Base-by-base conservation (phyloP, 1,284 basidiomycete genomes). In the Cutaneotrichosporon sp. region DNA sequence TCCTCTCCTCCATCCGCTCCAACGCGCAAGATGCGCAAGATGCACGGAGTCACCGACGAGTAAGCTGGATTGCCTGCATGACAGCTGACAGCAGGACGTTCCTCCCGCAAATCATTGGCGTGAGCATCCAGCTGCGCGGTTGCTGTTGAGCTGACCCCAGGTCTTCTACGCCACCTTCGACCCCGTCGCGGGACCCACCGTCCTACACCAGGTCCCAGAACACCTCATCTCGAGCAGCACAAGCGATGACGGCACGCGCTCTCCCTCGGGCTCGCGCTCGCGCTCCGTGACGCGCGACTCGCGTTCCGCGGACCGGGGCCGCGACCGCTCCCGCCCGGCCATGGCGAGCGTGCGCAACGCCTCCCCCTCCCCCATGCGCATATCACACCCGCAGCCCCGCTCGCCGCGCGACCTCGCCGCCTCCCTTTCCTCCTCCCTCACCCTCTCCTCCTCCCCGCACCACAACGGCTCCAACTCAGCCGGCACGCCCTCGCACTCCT, bases 121-220 rank as follows among this genome's bases (percentile, higher is more conserved):
- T 77, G n/a, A n/a, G 63, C 66, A 75, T 71, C 25, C 9, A 9
- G 16, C 18, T 14, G 4, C 31, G n/a, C n/a, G n/a, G n/a, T n/a
- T 16, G 22, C 2, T 27, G 9, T 16, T 5, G 9, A 7, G 10
- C 59, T 61, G 18, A 61, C 59, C 6, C 6, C 58, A 79, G 78
- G 70, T 81, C 53, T 81, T 81, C 71, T 80, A 79, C 65, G 77
- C 80, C 3, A 75, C 74, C 2, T 79, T 81, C 47, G 79, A 80
- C 65, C 75, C 79, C 0, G 67, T 67, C 18, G 69, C 74, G 1
- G 77, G 78, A 9, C 76, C 78, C 3, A 73, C 72, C 5, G 74
- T 78, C 11, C 67, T 70, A 8, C 73, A 81, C 59, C 79, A 81
- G 67, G 79, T 80, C 5, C 80, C 80, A 14, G 78, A 80, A 24